A percentile compares a stretch with the other conserved stretches of the same genome.
phyloP scores from a whole-genome alignment of 2,329 filamentous ascomycete genomes.

The Trichoderma atrobrunneum region DNA sequence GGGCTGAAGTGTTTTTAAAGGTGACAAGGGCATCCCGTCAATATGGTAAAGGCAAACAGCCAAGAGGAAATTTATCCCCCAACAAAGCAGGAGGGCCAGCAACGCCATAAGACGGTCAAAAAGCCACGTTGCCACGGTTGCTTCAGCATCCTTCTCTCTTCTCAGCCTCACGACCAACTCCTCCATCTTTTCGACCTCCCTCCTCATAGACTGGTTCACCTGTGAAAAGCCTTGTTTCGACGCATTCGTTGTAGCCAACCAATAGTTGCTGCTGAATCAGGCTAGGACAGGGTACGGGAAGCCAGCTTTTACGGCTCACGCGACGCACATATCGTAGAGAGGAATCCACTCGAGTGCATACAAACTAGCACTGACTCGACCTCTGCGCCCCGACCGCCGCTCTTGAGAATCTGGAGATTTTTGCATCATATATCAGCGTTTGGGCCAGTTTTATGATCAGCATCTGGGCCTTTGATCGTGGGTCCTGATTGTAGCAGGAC shows the following conservation, averaged over 20 bases:
- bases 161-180: background rate
- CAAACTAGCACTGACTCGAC: slow-evolving; percentile 14
- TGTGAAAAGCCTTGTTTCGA: background rate
- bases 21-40: slow-evolving; percentile 10
- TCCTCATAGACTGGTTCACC: background rate
- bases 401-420: slow-evolving; percentile 16
- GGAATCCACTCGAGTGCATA: slow-evolving; percentile 17
- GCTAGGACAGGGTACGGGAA: slow-evolving; percentile 3
- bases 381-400: slow-evolving; percentile 16
- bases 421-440: slow-evolving; percentile 5
- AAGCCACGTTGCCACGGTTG: slow-evolving; percentile 13
- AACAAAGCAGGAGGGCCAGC: slow-evolving; percentile 7
- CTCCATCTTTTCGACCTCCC: background rate
- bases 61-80: background rate
- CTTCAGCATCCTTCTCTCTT: background rate
- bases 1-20: background rate
- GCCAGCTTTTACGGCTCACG: slow-evolving; percentile 7
- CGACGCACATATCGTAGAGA: slow-evolving; percentile 4
- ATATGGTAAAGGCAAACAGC: slow-evolving; percentile 8
- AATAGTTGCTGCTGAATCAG: background rate
- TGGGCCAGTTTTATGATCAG: background rate
- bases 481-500: background rate
- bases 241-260: background rate
- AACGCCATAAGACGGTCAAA: background rate
- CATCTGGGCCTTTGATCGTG: background rate